These are phyloP conservation scores for Saxophila tyrrhenica DNA, from an alignment of 495 filamentous ascomycete species.

Conservation along the genomic window DNA sequence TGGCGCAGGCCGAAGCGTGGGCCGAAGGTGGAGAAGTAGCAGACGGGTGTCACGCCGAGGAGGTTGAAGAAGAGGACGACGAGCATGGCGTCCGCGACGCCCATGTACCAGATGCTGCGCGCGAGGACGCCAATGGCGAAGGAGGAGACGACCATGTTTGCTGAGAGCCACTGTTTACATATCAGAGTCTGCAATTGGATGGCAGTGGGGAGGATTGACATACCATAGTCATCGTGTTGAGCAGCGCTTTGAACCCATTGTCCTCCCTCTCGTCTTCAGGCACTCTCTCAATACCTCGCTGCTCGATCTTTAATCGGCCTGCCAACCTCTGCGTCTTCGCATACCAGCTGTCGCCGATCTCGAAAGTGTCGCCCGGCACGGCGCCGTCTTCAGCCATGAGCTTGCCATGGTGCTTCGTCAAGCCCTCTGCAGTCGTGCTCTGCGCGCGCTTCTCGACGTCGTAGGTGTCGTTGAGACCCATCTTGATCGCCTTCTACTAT, in stretches of 20 bases:
- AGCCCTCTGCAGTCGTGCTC: not conserved
- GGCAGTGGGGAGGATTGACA: constrained; percentile 24
- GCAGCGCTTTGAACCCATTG: constrained; percentile 38
- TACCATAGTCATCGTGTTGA: constrained; percentile 68
- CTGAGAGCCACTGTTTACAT: constrained; percentile 70
- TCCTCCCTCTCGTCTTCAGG: constrained; percentile 62
- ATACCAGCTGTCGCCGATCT: constrained; percentile 47
- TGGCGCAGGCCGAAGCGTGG: constrained; percentile 69
- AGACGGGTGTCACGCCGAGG: constrained; percentile 60
- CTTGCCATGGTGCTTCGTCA: not conserved
- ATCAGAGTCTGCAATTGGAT: too few relatives aligned
- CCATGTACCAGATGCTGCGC: constrained; percentile 54
- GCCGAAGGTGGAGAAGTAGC: constrained; percentile 73
- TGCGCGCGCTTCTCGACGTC: not conserved
- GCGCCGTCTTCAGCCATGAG: constrained; percentile 35
- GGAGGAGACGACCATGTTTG: constrained; percentile 73
- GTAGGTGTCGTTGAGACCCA: not conserved
- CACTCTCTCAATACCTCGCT: constrained; percentile 71
- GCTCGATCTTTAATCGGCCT: constrained; percentile 59
- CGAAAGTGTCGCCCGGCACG: constrained; percentile 50
- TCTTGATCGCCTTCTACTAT: too few relatives aligned
- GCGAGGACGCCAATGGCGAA: constrained; percentile 71
- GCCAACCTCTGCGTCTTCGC: constrained; percentile 61
- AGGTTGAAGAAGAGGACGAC: constrained; percentile 70
- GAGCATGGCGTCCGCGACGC: constrained; percentile 67